A percentile compares a stretch with the other conserved stretches of the same genome.
These are phyloP conservation scores for Aspergillus alliaceus DNA, from an alignment of 2,329 filamentous ascomycete genomes.

Conservation along the genomic window DNA sequence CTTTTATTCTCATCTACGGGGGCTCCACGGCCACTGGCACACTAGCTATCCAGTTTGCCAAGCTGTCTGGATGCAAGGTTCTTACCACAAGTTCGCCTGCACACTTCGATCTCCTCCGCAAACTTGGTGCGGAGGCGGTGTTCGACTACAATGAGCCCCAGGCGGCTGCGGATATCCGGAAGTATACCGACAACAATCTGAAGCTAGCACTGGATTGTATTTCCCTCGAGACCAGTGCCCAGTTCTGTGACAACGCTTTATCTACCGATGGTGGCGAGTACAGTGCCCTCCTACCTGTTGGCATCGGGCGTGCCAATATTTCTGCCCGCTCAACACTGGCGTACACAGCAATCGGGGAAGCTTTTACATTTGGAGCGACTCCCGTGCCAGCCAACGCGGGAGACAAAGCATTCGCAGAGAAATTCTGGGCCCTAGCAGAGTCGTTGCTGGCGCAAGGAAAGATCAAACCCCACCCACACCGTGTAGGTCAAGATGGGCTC, in stretches of 20 bases:
- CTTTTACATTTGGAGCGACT: constrained; percentile 25
- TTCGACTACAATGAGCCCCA: constrained; percentile 32
- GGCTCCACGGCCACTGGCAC: constrained; percentile 39
- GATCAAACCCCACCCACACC: constrained; percentile 44
- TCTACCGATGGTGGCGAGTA: constrained; percentile 31
- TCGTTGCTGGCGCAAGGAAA: constrained; percentile 44
- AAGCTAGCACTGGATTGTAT: constrained; percentile 37
- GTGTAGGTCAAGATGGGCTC: constrained; percentile 43
- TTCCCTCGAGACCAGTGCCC: constrained; percentile 22
- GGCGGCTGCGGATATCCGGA: constrained; percentile 27
- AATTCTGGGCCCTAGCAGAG: constrained; percentile 42
- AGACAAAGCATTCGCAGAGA: constrained; percentile 45
- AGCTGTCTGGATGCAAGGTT: constrained; percentile 32
- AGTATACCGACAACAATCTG: constrained; percentile 31
- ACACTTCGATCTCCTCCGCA: constrained; percentile 34
- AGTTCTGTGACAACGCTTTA: constrained; percentile 33
- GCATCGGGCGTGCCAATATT: constrained; percentile 31
- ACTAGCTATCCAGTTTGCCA: constrained; percentile 41
- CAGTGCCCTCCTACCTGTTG: constrained; percentile 21
- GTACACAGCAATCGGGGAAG: constrained; percentile 34
- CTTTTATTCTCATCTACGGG: constrained; percentile 39
- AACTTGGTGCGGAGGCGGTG: constrained; percentile 31
- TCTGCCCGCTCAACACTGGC: constrained; percentile 27
- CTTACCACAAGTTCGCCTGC: constrained; percentile 34
- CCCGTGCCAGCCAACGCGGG: constrained; percentile 32